These are phyloP conservation scores for Gentiana dahurica DNA, from an alignment of 257 asterid species.

Conservation along the genomic window DNA sequence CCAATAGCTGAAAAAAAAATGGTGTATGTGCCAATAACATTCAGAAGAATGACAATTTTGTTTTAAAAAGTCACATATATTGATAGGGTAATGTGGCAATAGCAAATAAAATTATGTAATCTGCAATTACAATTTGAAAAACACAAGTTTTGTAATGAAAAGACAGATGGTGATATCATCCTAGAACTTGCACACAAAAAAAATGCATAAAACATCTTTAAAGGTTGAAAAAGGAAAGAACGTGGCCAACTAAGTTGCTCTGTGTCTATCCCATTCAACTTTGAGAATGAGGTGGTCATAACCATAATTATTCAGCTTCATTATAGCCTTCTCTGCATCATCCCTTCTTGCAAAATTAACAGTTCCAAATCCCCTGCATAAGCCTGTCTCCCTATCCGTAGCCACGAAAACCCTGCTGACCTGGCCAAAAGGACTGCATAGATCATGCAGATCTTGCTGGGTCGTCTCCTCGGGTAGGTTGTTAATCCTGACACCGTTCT, in stretches of 20 bases:
- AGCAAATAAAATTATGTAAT: no score
- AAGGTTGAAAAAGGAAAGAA: neutral
- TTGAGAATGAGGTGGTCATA: slow-evolving; percentile 84
- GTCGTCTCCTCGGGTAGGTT: slow-evolving; percentile 90
- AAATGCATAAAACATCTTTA: neutral
- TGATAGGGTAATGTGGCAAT: no score
- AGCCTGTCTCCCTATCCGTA: slow-evolving; percentile 68
- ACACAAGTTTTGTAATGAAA: no score
- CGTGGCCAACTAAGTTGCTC: slow-evolving; percentile 38
- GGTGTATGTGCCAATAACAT: no score
- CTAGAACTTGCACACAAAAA: no score
- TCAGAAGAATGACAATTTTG: no score
- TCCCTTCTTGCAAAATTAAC: slow-evolving; percentile 80
- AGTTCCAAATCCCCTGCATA: slow-evolving; percentile 88
- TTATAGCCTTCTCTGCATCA: slow-evolving; percentile 91
- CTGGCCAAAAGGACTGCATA: slow-evolving; percentile 76
- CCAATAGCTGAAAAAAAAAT: no score
- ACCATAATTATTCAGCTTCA: slow-evolving; percentile 83
- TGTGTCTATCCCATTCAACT: slow-evolving; percentile 98
- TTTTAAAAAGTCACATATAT: no score
- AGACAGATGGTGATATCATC: no score
- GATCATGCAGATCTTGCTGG: slow-evolving; percentile 80
- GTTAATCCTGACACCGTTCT: slow-evolving; percentile 81
- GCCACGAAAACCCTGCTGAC: slow-evolving; percentile 85
- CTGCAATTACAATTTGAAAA: no score